Evolutionary conservation across 148 eudicot genomes (phyloP).

Genomic region (Rhododendron griersonianum): DNA sequence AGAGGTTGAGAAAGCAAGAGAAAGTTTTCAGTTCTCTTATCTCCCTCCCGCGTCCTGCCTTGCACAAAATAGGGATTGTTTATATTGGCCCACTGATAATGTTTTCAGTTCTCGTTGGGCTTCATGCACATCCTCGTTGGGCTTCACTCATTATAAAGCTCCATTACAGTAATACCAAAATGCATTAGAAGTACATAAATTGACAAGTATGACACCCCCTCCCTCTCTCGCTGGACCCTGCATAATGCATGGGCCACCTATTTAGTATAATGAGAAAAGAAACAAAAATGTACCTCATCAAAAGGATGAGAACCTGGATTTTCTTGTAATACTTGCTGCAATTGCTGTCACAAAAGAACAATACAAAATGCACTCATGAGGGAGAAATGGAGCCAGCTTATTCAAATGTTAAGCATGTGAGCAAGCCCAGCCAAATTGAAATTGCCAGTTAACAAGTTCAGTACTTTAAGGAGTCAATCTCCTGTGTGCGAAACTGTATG

Average conservation of each 20-base stretch:
- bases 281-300: conserved; percentile 58
- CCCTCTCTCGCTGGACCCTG: neutral
- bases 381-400: neutral
- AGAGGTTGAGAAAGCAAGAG: neutral
- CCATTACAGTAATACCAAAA: neutral
- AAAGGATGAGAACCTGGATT: conserved; percentile 82
- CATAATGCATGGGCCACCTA: neutral
- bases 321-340: conserved; percentile 68
- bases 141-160: neutral
- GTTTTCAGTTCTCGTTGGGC: neutral
- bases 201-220: neutral
- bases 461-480: neutral
- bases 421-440: neutral
- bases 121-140: neutral
- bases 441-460: neutral
- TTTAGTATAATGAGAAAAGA: neutral
- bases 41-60: neutral
- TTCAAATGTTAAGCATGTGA: neutral
- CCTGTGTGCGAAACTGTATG: neutral
- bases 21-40: neutral
- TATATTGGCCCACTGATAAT: neutral
- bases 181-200: neutral
- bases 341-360: conserved; percentile 43
- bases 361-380: neutral
- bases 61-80: neutral